phyloP scores from a whole-genome alignment of 805 yeast species.

The Myxozyma geophila region DNA sequence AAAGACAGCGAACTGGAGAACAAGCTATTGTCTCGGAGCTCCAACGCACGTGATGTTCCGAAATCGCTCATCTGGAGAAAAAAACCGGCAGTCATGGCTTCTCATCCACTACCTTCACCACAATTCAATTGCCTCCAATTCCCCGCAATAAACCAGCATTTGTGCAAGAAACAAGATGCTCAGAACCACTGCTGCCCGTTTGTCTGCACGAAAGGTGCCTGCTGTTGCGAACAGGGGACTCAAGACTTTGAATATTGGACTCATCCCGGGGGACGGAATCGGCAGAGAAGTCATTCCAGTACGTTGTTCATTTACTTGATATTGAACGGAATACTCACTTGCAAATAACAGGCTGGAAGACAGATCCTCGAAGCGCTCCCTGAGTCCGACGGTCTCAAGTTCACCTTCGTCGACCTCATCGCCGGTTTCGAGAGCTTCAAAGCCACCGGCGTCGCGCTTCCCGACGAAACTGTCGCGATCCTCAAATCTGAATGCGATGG shows the following conservation, averaged over 20 bases:
- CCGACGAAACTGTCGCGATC: constrained; percentile 83
- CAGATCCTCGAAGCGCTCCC: constrained; percentile 84
- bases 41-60: too few species aligned
- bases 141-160: neutral
- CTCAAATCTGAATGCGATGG: constrained; percentile 88
- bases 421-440: constrained; percentile 96
- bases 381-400: constrained; percentile 71
- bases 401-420: constrained; percentile 83
- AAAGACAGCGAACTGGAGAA: too few species aligned
- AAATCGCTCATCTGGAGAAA: too few species aligned
- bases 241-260: constrained; percentile 48
- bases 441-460: constrained; percentile 93
- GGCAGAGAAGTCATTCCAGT: constrained; percentile 97
- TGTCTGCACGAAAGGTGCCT: neutral
- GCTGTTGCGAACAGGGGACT: constrained; percentile 17
- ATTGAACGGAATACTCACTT: neutral
- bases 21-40: too few species aligned
- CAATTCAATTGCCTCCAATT: neutral
- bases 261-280: constrained; percentile 98
- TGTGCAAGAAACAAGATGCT: neutral
- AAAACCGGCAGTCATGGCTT: too few species aligned
- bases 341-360: constrained; percentile 62
- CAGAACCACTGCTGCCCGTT: constrained; percentile 10
- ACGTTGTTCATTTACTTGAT: constrained; percentile 14
- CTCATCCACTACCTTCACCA: too few species aligned